These are phyloP conservation scores for Tricholoma furcatifolium DNA, from an alignment of 768 basidiomycete species.

Conservation along the genomic window DNA sequence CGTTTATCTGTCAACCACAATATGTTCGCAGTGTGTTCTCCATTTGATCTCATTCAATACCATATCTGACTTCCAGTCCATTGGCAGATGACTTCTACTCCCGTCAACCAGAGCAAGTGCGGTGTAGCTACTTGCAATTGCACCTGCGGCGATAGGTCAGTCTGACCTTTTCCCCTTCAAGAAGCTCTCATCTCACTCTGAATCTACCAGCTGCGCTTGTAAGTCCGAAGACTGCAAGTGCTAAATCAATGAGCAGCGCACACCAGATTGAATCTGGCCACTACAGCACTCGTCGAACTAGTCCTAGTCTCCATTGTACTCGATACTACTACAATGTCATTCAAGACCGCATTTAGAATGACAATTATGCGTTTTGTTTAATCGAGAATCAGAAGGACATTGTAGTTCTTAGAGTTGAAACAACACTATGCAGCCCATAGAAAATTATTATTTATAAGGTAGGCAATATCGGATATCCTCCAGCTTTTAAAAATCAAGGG, in stretches of 20 bases:
- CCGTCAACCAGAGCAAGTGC: conserved; percentile 44
- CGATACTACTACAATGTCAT: too few relatives aligned
- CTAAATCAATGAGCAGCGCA: conserved; percentile 26
- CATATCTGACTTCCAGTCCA: background rate
- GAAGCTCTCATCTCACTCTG: too few relatives aligned
- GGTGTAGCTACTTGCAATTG: conserved; percentile 46
- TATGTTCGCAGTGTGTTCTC: background rate
- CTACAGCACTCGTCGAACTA: background rate
- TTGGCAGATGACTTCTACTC: conserved; percentile 30
- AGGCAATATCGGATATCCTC: background rate
- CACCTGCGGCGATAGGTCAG: conserved; percentile 49
- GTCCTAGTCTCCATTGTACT: too few relatives aligned
- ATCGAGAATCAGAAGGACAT: too few relatives aligned
- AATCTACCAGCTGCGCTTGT: conserved; percentile 51
- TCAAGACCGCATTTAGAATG: too few relatives aligned
- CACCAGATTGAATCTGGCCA: background rate
- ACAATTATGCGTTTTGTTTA: too few relatives aligned
- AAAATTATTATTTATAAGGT: background rate
- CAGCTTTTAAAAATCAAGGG: too few relatives aligned
- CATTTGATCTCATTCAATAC: background rate
- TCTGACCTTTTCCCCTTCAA: too few relatives aligned
- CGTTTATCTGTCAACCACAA: background rate
- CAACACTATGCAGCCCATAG: background rate
- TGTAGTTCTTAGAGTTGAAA: too few relatives aligned
- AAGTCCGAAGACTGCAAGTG: conserved; percentile 66